Conservation (phyloP, 805 yeast genomes). For the Vanderwaltozyma yarrowii region DNA sequence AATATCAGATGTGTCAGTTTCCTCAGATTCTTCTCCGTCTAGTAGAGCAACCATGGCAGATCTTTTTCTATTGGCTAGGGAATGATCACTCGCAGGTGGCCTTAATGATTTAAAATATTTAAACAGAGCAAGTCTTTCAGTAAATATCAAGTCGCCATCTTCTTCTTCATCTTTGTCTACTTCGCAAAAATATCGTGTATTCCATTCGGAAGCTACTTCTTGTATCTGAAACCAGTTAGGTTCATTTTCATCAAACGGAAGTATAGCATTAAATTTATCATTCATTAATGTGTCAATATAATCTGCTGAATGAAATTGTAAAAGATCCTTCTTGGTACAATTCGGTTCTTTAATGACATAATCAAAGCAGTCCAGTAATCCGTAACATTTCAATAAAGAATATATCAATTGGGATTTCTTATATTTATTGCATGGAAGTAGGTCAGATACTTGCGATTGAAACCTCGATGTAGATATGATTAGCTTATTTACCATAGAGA, state of each 20-base stretch:
- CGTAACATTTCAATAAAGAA: conserved; percentile 17
- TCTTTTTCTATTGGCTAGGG: too few relatives aligned
- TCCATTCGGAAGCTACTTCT: conserved; percentile 1
- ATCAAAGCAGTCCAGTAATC: conserved; percentile 18
- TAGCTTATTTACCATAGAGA: conserved; percentile 4
- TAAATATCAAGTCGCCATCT: too few relatives aligned
- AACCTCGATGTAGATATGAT: conserved; percentile 19
- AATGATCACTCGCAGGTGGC: too few relatives aligned
- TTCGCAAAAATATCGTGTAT: too few relatives aligned
- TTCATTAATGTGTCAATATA: conserved; percentile 35
- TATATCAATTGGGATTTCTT: conserved; percentile 18
- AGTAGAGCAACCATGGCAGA: too few relatives aligned
- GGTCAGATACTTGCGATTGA: conserved; percentile 25
- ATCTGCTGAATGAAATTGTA: conserved; percentile 38
- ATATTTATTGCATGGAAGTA: conserved; percentile 25
- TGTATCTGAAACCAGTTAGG: conserved; percentile 10
- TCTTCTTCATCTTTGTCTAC: too few relatives aligned
- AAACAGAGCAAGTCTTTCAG: too few relatives aligned
- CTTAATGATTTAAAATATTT: too few relatives aligned
- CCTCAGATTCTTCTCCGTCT: too few relatives aligned
- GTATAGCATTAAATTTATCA: conserved; percentile 10
- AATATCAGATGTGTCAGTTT: too few relatives aligned
- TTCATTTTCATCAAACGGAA: conserved; percentile 12
- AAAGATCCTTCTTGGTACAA: conserved; percentile 30
- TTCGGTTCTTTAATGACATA: conserved; percentile 10